Base-by-base conservation (phyloP, 805 yeast genomes). In the Metschnikowia amazonensis region DNA sequence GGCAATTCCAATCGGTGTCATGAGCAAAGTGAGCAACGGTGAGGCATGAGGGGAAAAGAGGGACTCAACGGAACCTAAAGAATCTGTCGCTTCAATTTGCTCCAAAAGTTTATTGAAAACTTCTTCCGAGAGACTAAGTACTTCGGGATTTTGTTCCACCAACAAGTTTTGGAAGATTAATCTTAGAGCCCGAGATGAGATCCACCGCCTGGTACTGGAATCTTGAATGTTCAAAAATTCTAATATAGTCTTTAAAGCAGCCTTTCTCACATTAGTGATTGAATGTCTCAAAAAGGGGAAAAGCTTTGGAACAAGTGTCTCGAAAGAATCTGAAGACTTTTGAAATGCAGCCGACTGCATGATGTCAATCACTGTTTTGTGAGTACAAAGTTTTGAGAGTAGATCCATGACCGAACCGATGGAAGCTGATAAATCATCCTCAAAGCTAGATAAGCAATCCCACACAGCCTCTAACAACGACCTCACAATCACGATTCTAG, bases 331-430 rank as follows among this genome's bases (percentile, higher is more conserved):
- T 66, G 31, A 62, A 51, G 75, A 68, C 49, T 77, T 74, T 11
- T 67, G 65, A 1, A 59, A 49, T 3, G 94, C 86, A 49, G 80
- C 79, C 18, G 71, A 67, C 55, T 82, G 84, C 73, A 94, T 78
- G 21, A 82, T 75, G 9, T 80, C 82, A 32, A 90, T 69, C 5
- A 90, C 96, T 58, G 82, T 82, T 2, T 80, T 77, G 63, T 84
- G 90, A 5, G 89, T 79, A 62, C 97, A 94, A 41, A 94, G 71
- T 55, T 85, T 87, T 2, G 97, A 90, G 44, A 94, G 72, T 18
- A 94, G 69, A 64, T 94, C 97, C 97, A 94, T 90, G 1, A 94
- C 94, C 2, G 95, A 86, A 30, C 98, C 97, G 36, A 94, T 89
- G 3, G 97, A 85, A 0, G 98, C 95, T 10, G 96, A 86, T 40